Evolutionary conservation across 345 rosid species (phyloP).

Genomic region (Ceriops zippeliana): DNA sequence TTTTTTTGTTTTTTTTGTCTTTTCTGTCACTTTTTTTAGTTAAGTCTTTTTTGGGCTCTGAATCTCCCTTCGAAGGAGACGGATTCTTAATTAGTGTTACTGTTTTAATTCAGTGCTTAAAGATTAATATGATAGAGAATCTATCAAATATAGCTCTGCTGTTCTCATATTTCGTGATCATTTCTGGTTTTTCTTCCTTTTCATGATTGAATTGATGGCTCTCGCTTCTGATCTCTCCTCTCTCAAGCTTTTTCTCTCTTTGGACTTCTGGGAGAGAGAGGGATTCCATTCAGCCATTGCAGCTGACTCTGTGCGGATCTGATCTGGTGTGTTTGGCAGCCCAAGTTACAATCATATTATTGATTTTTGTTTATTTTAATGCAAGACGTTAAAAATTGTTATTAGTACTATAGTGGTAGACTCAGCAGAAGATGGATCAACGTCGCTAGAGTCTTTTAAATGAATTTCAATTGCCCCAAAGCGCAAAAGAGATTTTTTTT

Average conservation of each 20-base stretch:
- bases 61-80: conserved; percentile 25
- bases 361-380: not conserved
- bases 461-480: not conserved
- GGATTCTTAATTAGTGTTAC: conserved; percentile 9
- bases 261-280: conserved; percentile 17
- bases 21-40: conserved; percentile 13
- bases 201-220: conserved; percentile 11
- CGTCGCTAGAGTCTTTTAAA: not conserved
- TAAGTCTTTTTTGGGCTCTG: conserved; percentile 16
- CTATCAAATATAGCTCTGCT: not conserved
- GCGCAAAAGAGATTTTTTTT: not conserved
- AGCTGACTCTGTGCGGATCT: conserved; percentile 41
- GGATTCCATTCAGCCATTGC: conserved; percentile 47
- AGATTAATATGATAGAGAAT: conserved; percentile 12
- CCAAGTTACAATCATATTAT: conserved; percentile 19
- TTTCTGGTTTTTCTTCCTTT: conserved; percentile 3
- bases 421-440: not conserved
- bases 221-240: conserved; percentile 25
- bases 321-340: conserved; percentile 48
- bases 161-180: not conserved
- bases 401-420: not conserved
- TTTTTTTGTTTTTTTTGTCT: not conserved
- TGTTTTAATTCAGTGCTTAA: conserved; percentile 12
- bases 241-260: not conserved
- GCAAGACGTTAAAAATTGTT: not conserved